These are phyloP conservation scores for Clavariopsis aquatica DNA, from an alignment of 495 filamentous ascomycete species.

Conservation along the genomic window DNA sequence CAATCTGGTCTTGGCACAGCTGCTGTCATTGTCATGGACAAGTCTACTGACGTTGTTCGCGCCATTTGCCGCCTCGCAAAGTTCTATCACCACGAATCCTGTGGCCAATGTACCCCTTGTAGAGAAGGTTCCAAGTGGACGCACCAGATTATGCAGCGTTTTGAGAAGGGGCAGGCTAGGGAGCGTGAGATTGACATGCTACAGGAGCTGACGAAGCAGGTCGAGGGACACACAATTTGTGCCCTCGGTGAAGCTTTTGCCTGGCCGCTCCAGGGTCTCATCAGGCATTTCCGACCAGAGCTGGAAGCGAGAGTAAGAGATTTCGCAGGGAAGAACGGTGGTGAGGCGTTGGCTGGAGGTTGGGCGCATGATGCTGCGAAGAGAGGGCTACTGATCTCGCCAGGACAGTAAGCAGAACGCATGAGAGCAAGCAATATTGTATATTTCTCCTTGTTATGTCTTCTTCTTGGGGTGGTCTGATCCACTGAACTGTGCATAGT, in stretches of 20 bases:
- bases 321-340: slow-evolving; percentile 68
- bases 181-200: slow-evolving; percentile 98
- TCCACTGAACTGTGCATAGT: slow-evolving; percentile 34
- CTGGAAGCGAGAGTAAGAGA: slow-evolving; percentile 83
- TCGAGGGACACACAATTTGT: slow-evolving; percentile 98
- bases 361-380: slow-evolving; percentile 75
- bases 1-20: slow-evolving; percentile 97
- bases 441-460: slow-evolving; percentile 24
- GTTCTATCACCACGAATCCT: slow-evolving; percentile 98
- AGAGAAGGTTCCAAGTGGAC: slow-evolving; percentile 98
- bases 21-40: slow-evolving; percentile 98
- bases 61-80: slow-evolving; percentile 87
- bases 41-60: slow-evolving; percentile 91
- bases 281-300: slow-evolving; percentile 95
- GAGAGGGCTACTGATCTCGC: slow-evolving; percentile 81
- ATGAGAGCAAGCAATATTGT: slow-evolving; percentile 18
- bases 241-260: slow-evolving; percentile 97
- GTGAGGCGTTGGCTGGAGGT: slow-evolving; percentile 77
- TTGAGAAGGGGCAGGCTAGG: slow-evolving; percentile 85
- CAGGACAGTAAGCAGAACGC: slow-evolving; percentile 61
- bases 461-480: slow-evolving; percentile 17
- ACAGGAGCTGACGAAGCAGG: slow-evolving; percentile 98
- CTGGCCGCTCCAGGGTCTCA: slow-evolving; percentile 97
- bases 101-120: slow-evolving; percentile 97
- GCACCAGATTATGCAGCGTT: slow-evolving; percentile 95